Conservation (phyloP, 768 basidiomycete species). For the Infundibulicybe gibba region DNA sequence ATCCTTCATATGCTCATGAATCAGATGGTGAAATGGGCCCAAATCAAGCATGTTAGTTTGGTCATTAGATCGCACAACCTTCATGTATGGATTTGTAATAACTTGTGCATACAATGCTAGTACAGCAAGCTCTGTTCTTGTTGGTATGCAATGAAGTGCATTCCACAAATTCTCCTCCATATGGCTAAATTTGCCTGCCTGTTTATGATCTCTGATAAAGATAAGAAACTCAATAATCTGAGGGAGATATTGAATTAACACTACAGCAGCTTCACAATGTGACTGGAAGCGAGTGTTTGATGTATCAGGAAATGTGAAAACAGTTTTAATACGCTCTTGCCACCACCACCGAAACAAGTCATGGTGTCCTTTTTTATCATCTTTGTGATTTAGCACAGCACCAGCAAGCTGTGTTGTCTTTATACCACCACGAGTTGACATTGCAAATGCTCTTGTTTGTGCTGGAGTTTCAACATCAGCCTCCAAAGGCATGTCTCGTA, state of each 20-base stretch:
- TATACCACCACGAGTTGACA: conserved; percentile 10
- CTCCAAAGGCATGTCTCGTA: not conserved
- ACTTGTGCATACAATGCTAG: conserved; percentile 14
- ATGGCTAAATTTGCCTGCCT: conserved; percentile 13
- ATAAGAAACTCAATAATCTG: conserved; percentile 14
- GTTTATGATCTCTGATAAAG: conserved; percentile 13
- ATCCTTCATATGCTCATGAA: conserved; percentile 4
- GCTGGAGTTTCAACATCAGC: conserved; percentile 1
- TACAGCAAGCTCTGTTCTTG: conserved; percentile 19
- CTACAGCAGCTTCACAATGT: conserved; percentile 11
- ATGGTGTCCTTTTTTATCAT: conserved; percentile 17
- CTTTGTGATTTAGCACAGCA: conserved; percentile 13
- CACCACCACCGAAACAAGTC: conserved; percentile 9
- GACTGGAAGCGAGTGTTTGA: conserved; percentile 16
- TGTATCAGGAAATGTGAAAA: conserved; percentile 14
- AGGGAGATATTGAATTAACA: conserved; percentile 4
- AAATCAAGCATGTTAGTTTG: conserved; percentile 22
- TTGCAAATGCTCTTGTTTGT: conserved; percentile 1
- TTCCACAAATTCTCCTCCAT: conserved; percentile 20
- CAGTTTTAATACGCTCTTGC: not conserved
- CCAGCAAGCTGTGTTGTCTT: conserved; percentile 11
- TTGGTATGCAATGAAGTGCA: conserved; percentile 18
- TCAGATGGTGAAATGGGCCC: conserved; percentile 13
- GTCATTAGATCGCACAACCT: conserved; percentile 8
- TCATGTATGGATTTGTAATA: conserved; percentile 21